Evolutionary conservation across 2,329 filamentous ascomycete species (phyloP).

Genomic region (Pseudocercospora musae): DNA sequence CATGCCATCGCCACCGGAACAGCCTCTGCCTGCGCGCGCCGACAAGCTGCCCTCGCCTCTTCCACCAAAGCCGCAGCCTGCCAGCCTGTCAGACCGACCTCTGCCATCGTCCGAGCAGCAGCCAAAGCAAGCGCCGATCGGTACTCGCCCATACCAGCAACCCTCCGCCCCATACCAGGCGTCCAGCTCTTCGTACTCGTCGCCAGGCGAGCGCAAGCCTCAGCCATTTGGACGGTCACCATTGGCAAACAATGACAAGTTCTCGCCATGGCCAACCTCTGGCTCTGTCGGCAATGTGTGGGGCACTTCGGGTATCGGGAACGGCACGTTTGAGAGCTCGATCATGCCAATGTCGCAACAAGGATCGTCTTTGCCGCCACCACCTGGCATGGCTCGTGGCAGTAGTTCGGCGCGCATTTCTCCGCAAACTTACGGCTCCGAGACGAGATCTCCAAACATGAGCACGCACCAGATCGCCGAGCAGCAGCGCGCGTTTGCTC

Average conservation of each 20-base stretch:
- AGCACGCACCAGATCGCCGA: constrained; percentile 26
- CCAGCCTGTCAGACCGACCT: constrained; percentile 16
- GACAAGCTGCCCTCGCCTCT: constrained; percentile 25
- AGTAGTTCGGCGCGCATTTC: constrained; percentile 33
- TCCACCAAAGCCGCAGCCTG: constrained; percentile 19
- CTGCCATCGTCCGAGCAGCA: constrained; percentile 10
- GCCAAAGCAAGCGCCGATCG: constrained; percentile 18
- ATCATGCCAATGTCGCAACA: constrained; percentile 31
- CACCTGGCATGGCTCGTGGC: constrained; percentile 33
- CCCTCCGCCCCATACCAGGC: constrained; percentile 23
- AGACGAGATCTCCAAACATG: constrained; percentile 27
- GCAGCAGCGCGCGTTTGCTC: constrained; percentile 28
- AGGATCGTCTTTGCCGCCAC: constrained; percentile 29
- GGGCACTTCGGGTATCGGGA: constrained; percentile 71
- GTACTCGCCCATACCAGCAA: constrained; percentile 26
- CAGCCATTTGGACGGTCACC: constrained; percentile 36
- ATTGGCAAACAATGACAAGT: constrained; percentile 25
- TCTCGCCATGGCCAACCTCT: constrained; percentile 31
- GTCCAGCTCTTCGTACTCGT: constrained; percentile 44
- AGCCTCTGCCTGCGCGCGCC: constrained; percentile 3
- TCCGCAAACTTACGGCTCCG: constrained; percentile 30
- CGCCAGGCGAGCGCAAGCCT: constrained; percentile 36
- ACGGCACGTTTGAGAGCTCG: constrained; percentile 65
- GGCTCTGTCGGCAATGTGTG: constrained; percentile 62
- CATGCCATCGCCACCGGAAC: constrained; percentile 14